Evolutionary conservation across 2,329 filamentous ascomycete genomes (phyloP), one percentile per base, ranked within the genome.

Genomic region (Mycosphaerella sp.): DNA sequence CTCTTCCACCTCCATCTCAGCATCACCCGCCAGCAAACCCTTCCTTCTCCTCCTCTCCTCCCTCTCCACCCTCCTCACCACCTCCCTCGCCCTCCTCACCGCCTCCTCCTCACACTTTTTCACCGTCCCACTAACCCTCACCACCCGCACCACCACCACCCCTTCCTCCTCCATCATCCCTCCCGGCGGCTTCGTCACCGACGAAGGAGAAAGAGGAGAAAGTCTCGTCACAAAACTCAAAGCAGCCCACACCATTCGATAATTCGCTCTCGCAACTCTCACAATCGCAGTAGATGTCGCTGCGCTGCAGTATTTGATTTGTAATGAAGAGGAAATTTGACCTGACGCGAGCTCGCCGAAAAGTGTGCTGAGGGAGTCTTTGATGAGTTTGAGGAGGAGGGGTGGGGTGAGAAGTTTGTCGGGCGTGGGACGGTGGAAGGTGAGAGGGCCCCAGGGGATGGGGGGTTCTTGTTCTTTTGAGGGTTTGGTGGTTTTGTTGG

Each of bases 241-340:
- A 0, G 90, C 88, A 0, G 90, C 85, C 93, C 93, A 98, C 4
- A 95, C 84, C 58, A 96, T 80, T 45, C 89, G 81, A 69, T 91
- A 95, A 61, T 95, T 85, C 12, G 84, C 83, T 54, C 93, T 84
- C 2, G 88, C 83, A 60, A 91, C 89, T 59, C 87, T 83, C 39
- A 98, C 77, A 56, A 98, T 98, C 51, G 92, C 89, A 1, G 92
- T 98, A 5, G 89, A 95, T 0, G 93, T 98, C n/a, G 90, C 87
- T 3, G 84, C 78, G 1, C 90, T 95, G 48, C 95, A 79, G 70
- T 98, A 98, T 76, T 95, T 95, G 50, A 98, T 89, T 92, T 82
- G 80, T 5, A 95, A 72, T 55, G 81, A 84, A 2, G 82, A 80
- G 11, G 84, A 81, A 1, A 89, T 76, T 49, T 21, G 21, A 2